Percentiles rank a stretch among this genome's conserved stretches.
Conservation (phyloP, 371 early-diverging fungal species). For the Mucor piriformis region DNA sequence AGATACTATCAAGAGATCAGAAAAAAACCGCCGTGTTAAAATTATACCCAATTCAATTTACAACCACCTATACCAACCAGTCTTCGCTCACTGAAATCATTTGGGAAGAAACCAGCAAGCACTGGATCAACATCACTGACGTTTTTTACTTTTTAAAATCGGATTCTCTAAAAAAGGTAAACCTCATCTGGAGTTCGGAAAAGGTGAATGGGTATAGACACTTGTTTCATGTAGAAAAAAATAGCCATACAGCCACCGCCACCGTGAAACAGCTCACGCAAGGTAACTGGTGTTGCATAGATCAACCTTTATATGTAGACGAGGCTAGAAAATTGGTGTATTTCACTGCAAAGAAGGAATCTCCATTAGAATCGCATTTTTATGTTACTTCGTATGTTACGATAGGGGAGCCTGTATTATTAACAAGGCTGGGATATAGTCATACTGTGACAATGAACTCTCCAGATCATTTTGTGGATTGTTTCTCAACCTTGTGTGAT, state of each 20-base stretch:
- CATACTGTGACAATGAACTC: constrained; percentile 53
- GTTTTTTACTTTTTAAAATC: constrained; percentile 52
- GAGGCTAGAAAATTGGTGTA: constrained; percentile 61
- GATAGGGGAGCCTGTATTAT: constrained; percentile 29
- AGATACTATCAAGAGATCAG: constrained; percentile 71
- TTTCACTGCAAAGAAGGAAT: constrained; percentile 69
- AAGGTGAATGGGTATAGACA: constrained; percentile 68
- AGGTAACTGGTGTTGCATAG: constrained; percentile 65
- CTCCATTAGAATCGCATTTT: constrained; percentile 69
- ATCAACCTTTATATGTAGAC: constrained; percentile 69
- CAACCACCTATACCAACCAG: not conserved
- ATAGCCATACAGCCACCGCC: constrained; percentile 7
- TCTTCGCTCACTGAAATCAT: constrained; percentile 39
- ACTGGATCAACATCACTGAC: constrained; percentile 75
- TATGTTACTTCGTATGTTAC: constrained; percentile 45
- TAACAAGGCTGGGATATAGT: constrained; percentile 63
- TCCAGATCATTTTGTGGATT: constrained; percentile 55
- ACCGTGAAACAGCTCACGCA: constrained; percentile 39
- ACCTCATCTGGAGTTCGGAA: constrained; percentile 70
- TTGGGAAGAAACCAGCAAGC: constrained; percentile 59
- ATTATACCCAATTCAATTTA: constrained; percentile 44
- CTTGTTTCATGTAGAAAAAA: constrained; percentile 56
- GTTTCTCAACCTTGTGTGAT: constrained; percentile 57
- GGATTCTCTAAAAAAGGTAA: not conserved
- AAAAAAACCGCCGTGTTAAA: constrained; percentile 44